Evolutionary conservation across 108 stramenopile species (phyloP), one percentile per base, ranked within the genome.

Genomic region (Nannochloropsis salina): DNA sequence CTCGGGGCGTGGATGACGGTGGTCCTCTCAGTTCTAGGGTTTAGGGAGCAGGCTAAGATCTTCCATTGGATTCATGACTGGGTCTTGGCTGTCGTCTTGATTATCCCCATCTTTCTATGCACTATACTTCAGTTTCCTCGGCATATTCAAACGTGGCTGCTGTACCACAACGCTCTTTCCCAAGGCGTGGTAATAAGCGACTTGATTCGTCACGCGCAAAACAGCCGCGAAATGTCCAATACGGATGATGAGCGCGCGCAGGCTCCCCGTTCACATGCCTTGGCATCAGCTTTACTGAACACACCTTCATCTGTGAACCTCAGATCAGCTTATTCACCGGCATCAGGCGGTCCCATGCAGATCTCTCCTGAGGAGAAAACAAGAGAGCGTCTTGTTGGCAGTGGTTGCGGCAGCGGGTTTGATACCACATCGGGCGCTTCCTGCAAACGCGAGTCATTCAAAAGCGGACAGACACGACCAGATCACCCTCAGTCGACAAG

Each of bases 151-250:
- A 97, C 97, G 31, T 97, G 96, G 97, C 89, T 99, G 84, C 93
- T 99, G 20, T 99, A 96, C 91, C 96, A 97, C 91, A 97, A 99
- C 85, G 98, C 98, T 8, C 89, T 99, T 20, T 95, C 95, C 15
- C 86, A 93, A 40, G 96, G 96, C 82, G 96, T 99, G 10, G 98
- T 97, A 31, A 96, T 99, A 4, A 95, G 96, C 85, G 96, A 99
- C 90, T 97, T 99, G 86, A 92, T 99, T 40, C 91, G 95, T 82
- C 96, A 96, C 79, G 96, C 96, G 3, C 91, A 96, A 41, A 95
- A 93, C 90, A 93, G 92, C 9, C 95, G 96, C 86, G 96, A 98
- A 86, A 87, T 43, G 9, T 80, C 84, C 44, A 51, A 47, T 2
- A 94, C 93, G 42, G 94, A 93, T 22, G 94, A 94, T 9, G 85